These are phyloP conservation scores for Saturnispora gosingensis DNA, from an alignment of 805 yeast species.

Conservation along the genomic window DNA sequence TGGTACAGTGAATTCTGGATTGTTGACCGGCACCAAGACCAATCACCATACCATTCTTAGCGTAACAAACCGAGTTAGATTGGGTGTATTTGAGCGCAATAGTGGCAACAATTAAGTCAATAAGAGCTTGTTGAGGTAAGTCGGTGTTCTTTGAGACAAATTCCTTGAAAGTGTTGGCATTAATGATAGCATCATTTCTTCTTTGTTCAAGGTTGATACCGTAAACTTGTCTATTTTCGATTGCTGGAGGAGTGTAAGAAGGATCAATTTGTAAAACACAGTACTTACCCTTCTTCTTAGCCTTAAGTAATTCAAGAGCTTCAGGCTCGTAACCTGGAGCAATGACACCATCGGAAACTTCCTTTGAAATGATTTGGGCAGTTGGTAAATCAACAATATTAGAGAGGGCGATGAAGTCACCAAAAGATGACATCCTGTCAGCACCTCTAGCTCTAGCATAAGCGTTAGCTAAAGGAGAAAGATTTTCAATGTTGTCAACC, in stretches of 20 bases:
- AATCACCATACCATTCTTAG: conserved; percentile 98
- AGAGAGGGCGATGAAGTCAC: conserved; percentile 96
- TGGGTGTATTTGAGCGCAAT: conserved; percentile 96
- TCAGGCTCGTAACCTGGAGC: conserved; percentile 95
- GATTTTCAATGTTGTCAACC: conserved; percentile 87
- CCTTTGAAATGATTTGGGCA: conserved; percentile 93
- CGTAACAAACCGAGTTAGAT: conserved; percentile 96
- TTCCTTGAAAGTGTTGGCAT: conserved; percentile 83
- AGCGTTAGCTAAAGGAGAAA: conserved; percentile 95
- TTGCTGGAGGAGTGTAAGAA: conserved; percentile 68
- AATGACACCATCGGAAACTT: conserved; percentile 97
- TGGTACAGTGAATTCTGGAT: conserved; percentile 97
- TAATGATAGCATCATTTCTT: conserved; percentile 95
- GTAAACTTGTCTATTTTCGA: conserved; percentile 91
- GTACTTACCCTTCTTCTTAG: conserved; percentile 96
- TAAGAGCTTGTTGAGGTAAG: conserved; percentile 82
- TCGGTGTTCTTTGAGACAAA: conserved; percentile 80
- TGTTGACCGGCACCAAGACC: conserved; percentile 99
- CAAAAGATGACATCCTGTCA: conserved; percentile 98
- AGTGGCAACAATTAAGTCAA: conserved; percentile 95
- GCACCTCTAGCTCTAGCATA: conserved; percentile 99
- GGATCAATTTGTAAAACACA: conserved; percentile 96
- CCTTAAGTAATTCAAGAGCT: conserved; percentile 78
- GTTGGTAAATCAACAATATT: conserved; percentile 95
- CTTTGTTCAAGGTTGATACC: conserved; percentile 94